Base-by-base conservation (phyloP, 2,329 filamentous ascomycete genomes). In the Purpureocillium takamizusanense region DNA sequence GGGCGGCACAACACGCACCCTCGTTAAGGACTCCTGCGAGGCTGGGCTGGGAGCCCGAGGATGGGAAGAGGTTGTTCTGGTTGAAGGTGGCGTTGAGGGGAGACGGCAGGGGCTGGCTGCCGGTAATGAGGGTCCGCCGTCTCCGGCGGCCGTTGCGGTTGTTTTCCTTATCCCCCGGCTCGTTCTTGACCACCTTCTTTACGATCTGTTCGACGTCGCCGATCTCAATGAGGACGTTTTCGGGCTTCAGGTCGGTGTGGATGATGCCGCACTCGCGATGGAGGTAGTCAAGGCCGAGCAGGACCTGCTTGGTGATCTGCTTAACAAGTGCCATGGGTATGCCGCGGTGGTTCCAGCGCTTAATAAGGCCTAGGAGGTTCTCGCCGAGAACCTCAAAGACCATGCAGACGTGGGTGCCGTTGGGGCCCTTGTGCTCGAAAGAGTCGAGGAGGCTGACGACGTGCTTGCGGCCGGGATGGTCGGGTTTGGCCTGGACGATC, bases 241-340 rank as follows among this genome's bases (percentile, higher is more conserved):
- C 92, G 35, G 92, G 92, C 63, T 98, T 95, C 51, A 97, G 67
- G 58, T 95, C 90, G 43, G 92, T 97, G 63, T 98, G 92, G 55
- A 98, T 95, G 65, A 98, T 97, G 56, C 92, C 92, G 63, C 92
- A 98, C 65, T 98, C 90, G 52, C 92, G 81, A 61, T 98, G 92
- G 30, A 98, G 75, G 59, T 97, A 97, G 62, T 98, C 92, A 46
- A 98, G 72, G 31, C 92, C 92, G 21, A 98, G 77, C 35, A 98
- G 73, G 9, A 97, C 92, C 66, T 98, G 92, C 64, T 97, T 97
- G 23, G 92, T 94, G 63, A 98, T 98, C 62, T 97, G 92, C 71
- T 95, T 95, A 59, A 97, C 92, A 12, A 98, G 74, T 13, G 86
- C 78, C 81, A 95, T 94, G 32, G 92, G 92, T 42, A 98, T 97